A percentile compares a stretch with the other conserved stretches of the same genome.
Conservation (phyloP, 768 basidiomycete genomes). For the Termitomyces sp. region DNA sequence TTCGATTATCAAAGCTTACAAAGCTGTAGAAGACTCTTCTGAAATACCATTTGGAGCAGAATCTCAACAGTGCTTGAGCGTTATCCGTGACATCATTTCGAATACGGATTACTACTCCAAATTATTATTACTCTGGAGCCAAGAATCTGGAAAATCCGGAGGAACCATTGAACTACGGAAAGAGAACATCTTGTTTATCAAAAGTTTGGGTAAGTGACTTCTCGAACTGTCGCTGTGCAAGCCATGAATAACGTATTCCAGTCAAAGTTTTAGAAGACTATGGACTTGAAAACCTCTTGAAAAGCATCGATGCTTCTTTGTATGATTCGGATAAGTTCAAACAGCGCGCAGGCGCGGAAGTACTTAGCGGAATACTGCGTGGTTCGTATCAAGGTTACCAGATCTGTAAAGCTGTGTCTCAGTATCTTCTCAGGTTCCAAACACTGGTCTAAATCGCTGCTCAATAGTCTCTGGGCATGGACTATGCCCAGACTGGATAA, state of each 20-base stretch:
- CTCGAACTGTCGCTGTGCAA: conserved; percentile 1
- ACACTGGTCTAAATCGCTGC: conserved; percentile 66
- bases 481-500: conserved; percentile 52
- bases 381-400: conserved; percentile 38
- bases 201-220: conserved; percentile 31
- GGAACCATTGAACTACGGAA: conserved; percentile 53
- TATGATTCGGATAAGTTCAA: conserved; percentile 75
- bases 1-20: conserved; percentile 59
- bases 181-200: conserved; percentile 41
- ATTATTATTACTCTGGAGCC: conserved; percentile 67
- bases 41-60: conserved; percentile 50
- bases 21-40: conserved; percentile 31
- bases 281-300: conserved; percentile 49
- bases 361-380: conserved; percentile 71
- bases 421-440: conserved; percentile 56
- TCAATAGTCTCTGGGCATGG: conserved; percentile 72
- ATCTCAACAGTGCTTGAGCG: conserved; percentile 48
- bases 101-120: conserved; percentile 57
- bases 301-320: conserved; percentile 57
- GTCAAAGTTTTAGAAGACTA: conserved; percentile 64
- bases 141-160: conserved; percentile 67
- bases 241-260: conserved; percentile 21
- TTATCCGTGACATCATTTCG: conserved; percentile 44
- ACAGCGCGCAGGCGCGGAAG: conserved; percentile 68
- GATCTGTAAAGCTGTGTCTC: not conserved